Evolutionary conservation across 768 basidiomycete genomes (phyloP).

Genomic region (Termitomyces sp.): DNA sequence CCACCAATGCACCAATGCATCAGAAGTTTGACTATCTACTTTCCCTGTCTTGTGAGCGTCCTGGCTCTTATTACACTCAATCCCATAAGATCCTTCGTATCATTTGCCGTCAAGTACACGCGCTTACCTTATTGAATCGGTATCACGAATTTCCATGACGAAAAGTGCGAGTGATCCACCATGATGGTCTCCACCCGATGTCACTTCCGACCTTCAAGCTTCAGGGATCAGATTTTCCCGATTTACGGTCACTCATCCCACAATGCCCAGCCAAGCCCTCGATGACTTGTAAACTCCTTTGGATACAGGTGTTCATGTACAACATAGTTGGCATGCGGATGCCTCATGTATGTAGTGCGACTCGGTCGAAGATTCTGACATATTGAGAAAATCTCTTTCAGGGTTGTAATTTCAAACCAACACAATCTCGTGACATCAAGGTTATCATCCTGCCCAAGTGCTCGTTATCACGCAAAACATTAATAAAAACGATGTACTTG

Average conservation of each 20-base stretch:
- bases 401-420: background rate
- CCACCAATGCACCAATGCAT: too few relatives aligned
- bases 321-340: background rate
- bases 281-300: background rate
- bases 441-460: background rate
- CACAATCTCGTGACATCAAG: background rate
- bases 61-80: too few relatives aligned
- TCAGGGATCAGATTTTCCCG: background rate
- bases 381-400: background rate
- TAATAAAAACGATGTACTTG: background rate
- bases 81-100: background rate
- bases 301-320: constrained; percentile 4
- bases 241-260: background rate
- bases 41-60: too few relatives aligned
- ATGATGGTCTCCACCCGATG: background rate
- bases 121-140: background rate
- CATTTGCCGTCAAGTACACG: background rate
- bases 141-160: background rate
- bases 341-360: background rate
- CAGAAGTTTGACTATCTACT: too few relatives aligned
- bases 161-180: background rate
- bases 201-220: background rate
- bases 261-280: background rate
- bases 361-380: background rate
- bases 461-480: too few relatives aligned